Evolutionary conservation across 495 filamentous ascomycete species (phyloP).

Genomic region (Penicillium pancosmium): DNA sequence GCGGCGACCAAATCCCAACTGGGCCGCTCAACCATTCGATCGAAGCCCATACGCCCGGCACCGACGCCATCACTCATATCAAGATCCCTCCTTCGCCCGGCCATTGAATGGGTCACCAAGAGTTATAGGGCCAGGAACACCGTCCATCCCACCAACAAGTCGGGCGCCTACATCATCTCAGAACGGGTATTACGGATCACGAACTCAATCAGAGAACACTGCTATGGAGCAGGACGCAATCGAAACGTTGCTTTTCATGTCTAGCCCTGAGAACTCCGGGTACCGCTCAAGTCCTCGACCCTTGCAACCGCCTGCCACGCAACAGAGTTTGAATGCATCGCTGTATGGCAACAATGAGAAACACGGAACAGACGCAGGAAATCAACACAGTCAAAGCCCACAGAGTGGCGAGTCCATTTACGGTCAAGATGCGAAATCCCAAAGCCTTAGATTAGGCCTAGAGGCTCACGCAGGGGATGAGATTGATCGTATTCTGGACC

Average conservation of each 20-base stretch:
- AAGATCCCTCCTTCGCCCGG: conserved; percentile 28
- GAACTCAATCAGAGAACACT: conserved; percentile 66
- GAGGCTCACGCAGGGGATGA: conserved; percentile 49
- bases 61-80: conserved; percentile 42
- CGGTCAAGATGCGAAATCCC: conserved; percentile 8
- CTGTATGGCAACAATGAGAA: conserved; percentile 25
- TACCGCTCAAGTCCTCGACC: conserved; percentile 43
- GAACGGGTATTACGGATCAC: conserved; percentile 35
- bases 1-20: conserved; percentile 47
- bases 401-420: conserved; percentile 22
- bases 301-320: conserved; percentile 26
- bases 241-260: conserved; percentile 85
- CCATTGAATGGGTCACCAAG: conserved; percentile 25
- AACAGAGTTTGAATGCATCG: conserved; percentile 37
- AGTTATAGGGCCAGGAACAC: conserved; percentile 33
- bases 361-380: conserved; percentile 10
- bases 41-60: conserved; percentile 34
- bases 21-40: conserved; percentile 20
- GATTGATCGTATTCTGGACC: conserved; percentile 55
- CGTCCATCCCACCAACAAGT: conserved; percentile 37
- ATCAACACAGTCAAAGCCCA: conserved; percentile 22
- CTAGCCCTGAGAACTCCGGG: conserved; percentile 76
- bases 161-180: conserved; percentile 28
- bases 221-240: conserved; percentile 84
- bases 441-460: conserved; percentile 19